Evolutionary conservation across 345 rosid genomes (phyloP).

Genomic region (Ceriops zippeliana): DNA sequence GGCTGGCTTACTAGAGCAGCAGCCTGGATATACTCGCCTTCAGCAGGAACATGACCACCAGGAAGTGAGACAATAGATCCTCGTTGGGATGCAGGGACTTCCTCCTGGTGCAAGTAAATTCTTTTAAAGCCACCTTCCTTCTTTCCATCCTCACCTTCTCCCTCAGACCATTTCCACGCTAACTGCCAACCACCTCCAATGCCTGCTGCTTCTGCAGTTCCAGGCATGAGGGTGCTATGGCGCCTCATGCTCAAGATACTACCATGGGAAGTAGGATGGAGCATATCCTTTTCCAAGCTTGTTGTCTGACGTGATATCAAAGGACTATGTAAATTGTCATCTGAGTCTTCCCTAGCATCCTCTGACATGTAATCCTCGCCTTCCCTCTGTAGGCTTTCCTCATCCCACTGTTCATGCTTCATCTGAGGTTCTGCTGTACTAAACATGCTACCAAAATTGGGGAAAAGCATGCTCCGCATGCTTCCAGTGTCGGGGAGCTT

Average conservation of each 20-base stretch:
- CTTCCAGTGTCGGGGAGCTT: slow-evolving; percentile 78
- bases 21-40: slow-evolving; percentile 73
- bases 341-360: slow-evolving; percentile 62
- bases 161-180: slow-evolving; percentile 81
- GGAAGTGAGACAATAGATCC: slow-evolving; percentile 79
- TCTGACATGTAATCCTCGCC: slow-evolving; percentile 58
- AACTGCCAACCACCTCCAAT: slow-evolving; percentile 98
- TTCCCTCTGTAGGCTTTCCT: slow-evolving; percentile 69
- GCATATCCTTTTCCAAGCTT: slow-evolving; percentile 73
- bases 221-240: slow-evolving; percentile 65
- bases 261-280: slow-evolving; percentile 49
- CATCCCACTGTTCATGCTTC: slow-evolving; percentile 80
- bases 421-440: slow-evolving; percentile 59
- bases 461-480: slow-evolving; percentile 68
- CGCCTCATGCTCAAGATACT: slow-evolving; percentile 64
- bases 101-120: slow-evolving; percentile 79
- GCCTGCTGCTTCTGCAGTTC: slow-evolving; percentile 66
- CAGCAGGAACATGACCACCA: slow-evolving; percentile 46
- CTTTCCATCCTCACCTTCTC: slow-evolving; percentile 64
- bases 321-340: slow-evolving; percentile 78
- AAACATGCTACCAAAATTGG: slow-evolving; percentile 87
- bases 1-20: slow-evolving; percentile 54
- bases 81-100: slow-evolving; percentile 58
- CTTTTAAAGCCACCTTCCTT: slow-evolving; percentile 81
- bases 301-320: slow-evolving; percentile 89